Evolutionary conservation across 257 asterid species (phyloP).

Genomic region (Solanum phureja): DNA sequence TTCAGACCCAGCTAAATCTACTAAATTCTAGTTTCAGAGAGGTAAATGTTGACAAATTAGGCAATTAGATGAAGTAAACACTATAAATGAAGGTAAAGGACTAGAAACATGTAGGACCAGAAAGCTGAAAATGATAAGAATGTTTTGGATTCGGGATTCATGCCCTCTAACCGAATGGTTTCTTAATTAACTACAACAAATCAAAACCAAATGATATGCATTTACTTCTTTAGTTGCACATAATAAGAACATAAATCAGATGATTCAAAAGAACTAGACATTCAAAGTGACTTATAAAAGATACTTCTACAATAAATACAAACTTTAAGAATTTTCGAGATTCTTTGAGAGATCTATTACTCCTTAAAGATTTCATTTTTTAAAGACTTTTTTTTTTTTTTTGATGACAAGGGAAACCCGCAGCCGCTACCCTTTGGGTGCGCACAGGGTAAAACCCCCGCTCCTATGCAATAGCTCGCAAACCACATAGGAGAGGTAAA

Average conservation of each 20-base stretch:
- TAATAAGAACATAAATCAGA: neutral
- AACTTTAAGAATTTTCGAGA: neutral
- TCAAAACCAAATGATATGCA: neutral
- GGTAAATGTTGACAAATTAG: neutral
- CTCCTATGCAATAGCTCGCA: no score
- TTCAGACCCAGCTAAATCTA: conserved; percentile 97
- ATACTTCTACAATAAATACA: neutral
- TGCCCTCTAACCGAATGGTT: neutral
- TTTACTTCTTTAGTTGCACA: neutral
- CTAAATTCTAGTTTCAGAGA: conserved; percentile 54
- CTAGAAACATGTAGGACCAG: neutral
- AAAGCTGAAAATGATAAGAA: neutral
- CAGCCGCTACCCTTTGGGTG: no score
- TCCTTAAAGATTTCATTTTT: neutral
- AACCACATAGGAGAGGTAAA: no score
- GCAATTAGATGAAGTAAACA: neutral
- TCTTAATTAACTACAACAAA: neutral
- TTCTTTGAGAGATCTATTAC: neutral
- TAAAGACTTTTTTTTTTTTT: neutral
- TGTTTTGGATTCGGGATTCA: neutral
- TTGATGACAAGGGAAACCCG: no score
- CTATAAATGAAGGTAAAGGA: neutral
- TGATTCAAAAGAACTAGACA: neutral
- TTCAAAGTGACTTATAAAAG: neutral
- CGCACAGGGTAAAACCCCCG: no score